phyloP scores from a whole-genome alignment of 2,329 filamentous ascomycete genomes.

The Botrytis deweyae region DNA sequence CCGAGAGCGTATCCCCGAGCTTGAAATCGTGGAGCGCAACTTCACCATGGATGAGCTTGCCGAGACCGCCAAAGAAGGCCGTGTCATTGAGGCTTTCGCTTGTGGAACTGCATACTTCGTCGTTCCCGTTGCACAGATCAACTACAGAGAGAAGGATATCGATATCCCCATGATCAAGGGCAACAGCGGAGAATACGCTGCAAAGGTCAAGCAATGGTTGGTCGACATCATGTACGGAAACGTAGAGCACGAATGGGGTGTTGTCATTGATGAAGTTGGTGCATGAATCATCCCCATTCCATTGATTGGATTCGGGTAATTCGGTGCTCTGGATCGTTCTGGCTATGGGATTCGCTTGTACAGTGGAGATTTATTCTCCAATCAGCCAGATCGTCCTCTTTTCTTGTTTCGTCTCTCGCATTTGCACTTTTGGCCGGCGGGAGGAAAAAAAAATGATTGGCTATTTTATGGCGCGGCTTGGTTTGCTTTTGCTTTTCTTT shows the following conservation, averaged over 20 bases:
- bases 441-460: neutral
- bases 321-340: neutral
- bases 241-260: conserved; percentile 63
- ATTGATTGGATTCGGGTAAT: neutral
- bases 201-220: conserved; percentile 64
- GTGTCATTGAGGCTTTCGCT: conserved; percentile 81
- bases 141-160: conserved; percentile 64
- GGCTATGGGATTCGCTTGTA: neutral
- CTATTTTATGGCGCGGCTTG: neutral
- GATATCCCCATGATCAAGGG: conserved; percentile 59
- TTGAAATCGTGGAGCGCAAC: conserved; percentile 76
- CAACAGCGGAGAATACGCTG: conserved; percentile 55
- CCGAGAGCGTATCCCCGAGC: conserved; percentile 21
- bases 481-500: neutral
- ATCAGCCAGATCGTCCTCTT: neutral
- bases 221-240: conserved; percentile 67
- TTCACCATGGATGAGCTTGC: conserved; percentile 79
- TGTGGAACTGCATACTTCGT: conserved; percentile 83
- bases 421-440: neutral
- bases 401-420: neutral
- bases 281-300: neutral
- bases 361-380: neutral
- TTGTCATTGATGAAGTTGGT: conserved; percentile 59
- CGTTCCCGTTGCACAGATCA: conserved; percentile 64
- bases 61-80: conserved; percentile 69